Evolutionary conservation across 176 grass and related monocot genomes (phyloP).

Genomic region (Ampelocalamus luodianensis): DNA sequence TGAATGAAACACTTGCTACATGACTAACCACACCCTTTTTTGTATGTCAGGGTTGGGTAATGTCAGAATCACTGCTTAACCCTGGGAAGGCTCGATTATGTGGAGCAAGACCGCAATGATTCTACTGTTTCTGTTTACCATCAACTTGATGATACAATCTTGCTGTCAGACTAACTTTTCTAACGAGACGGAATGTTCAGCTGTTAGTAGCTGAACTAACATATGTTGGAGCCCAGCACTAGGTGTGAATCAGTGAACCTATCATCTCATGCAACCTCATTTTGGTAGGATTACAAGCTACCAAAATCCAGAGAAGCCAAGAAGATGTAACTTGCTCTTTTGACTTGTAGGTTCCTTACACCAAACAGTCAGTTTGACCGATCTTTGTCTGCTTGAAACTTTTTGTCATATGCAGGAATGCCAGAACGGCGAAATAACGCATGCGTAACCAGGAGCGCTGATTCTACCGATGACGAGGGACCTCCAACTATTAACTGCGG

Average conservation of each 20-base stretch:
- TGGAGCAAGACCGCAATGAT: conserved; percentile 59
- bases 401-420: conserved; percentile 1
- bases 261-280: background rate
- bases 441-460: background rate
- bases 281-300: background rate
- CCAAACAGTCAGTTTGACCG: background rate
- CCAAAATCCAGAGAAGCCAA: conserved; percentile 27
- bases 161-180: conserved; percentile 29
- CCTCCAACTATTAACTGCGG: conserved; percentile 44
- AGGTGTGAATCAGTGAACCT: conserved; percentile 31
- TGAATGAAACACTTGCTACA: background rate
- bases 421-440: background rate
- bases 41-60: conserved; percentile 85
- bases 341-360: background rate
- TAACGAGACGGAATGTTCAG: conserved; percentile 27
- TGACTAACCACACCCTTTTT: conserved; percentile 38
- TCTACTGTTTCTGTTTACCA: background rate
- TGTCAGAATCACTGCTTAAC: conserved; percentile 85
- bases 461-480: background rate
- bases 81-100: conserved; percentile 72
- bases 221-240: conserved; percentile 35
- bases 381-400: background rate
- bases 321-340: background rate
- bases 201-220: conserved; percentile 50
- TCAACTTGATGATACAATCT: background rate